Conservation (phyloP, 768 basidiomycete genomes). For the Kwoniella heveanensis region DNA sequence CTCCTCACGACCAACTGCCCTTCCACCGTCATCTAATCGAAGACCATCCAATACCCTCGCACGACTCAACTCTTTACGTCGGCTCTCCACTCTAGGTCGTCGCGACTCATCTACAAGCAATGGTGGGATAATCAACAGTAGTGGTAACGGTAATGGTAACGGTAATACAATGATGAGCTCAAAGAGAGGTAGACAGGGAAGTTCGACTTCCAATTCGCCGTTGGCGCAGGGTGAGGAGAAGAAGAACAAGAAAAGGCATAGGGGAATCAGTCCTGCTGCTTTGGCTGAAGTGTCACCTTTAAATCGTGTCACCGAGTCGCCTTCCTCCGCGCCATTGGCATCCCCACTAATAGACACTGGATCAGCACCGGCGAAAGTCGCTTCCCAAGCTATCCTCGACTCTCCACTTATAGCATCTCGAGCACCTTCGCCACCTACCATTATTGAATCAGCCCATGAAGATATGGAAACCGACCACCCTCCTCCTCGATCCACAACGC, state of each 20-base stretch:
- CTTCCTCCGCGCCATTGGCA: too few relatives aligned
- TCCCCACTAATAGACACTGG: neutral
- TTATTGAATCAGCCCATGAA: neutral
- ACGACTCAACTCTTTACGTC: slow-evolving; percentile 18
- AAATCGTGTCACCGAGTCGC: too few relatives aligned
- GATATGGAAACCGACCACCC: neutral
- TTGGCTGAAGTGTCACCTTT: neutral
- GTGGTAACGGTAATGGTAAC: neutral
- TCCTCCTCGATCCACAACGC: neutral
- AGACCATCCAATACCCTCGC: slow-evolving; percentile 13
- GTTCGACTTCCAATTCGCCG: slow-evolving; percentile 11
- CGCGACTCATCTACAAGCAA: slow-evolving; percentile 1
- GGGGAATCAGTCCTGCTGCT: slow-evolving; percentile 1
- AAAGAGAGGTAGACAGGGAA: slow-evolving; percentile 22
- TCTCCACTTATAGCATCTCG: neutral
- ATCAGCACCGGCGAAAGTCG: neutral
- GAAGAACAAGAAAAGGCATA: slow-evolving; percentile 16
- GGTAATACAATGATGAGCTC: neutral
- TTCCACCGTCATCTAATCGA: neutral
- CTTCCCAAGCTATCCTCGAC: neutral
- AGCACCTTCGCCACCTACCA: slow-evolving; percentile 4
- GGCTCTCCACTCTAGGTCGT: slow-evolving; percentile 18
- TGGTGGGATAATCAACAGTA: neutral
- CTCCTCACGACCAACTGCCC: neutral
- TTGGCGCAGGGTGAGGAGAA: slow-evolving; percentile 9